Evolutionary conservation across 257 asterid species (phyloP).

Genomic region (Leonotis leonurus): DNA sequence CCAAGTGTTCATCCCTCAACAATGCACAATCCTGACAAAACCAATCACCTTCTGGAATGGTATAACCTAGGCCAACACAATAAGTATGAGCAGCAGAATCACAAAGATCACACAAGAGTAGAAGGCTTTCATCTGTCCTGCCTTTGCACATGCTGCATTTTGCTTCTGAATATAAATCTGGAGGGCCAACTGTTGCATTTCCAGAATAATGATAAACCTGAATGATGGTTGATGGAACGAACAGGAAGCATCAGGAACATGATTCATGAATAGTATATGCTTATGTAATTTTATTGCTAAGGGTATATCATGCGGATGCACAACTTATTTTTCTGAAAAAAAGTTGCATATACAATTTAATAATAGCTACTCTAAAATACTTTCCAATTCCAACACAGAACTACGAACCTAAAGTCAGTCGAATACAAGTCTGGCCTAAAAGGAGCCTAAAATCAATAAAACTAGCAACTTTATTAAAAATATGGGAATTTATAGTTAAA

Average conservation of each 20-base stretch:
- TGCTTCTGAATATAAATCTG: conserved; percentile 38
- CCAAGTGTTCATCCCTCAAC: conserved; percentile 45
- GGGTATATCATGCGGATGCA: neutral
- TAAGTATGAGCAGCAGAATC: conserved; percentile 64
- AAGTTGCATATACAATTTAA: neutral
- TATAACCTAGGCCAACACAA: conserved; percentile 58
- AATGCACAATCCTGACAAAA: conserved; percentile 65
- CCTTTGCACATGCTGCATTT: conserved; percentile 48
- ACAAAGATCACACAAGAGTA: conserved; percentile 72
- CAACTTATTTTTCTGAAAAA: neutral
- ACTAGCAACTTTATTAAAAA: too few relatives aligned
- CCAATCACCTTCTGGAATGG: conserved; percentile 84
- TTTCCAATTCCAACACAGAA: too few relatives aligned
- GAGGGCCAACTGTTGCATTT: conserved; percentile 41
- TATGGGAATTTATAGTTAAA: too few relatives aligned
- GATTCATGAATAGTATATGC: neutral
- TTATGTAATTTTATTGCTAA: neutral
- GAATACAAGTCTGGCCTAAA: too few relatives aligned
- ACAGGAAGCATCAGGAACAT: neutral
- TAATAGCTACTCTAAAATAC: too few relatives aligned
- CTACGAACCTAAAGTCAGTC: too few relatives aligned
- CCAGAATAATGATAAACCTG: conserved; percentile 47
- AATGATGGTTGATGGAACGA: conserved; percentile 6
- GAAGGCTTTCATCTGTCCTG: conserved; percentile 38
- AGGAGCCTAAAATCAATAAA: too few relatives aligned